Evolutionary conservation across 208 protist species (phyloP), one percentile per base, ranked within the genome.

Genomic region (Leishmania amazonensis): DNA sequence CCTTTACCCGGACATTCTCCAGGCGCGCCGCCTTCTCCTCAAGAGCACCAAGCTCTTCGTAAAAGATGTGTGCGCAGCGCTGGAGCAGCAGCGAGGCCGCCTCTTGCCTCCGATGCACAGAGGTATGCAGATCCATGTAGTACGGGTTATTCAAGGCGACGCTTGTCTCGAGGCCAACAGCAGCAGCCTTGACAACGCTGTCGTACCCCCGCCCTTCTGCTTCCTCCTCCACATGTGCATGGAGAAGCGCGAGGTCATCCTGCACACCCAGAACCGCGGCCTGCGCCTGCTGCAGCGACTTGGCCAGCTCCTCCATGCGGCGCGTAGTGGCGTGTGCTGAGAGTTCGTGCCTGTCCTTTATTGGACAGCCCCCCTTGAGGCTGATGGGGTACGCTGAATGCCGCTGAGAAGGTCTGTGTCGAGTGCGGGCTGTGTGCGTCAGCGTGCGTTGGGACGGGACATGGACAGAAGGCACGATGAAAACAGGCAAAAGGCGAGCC

Each of bases 251-350:
- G 38, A 90, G 80, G 54, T 91, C 88, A 7, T 78, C 65, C 38
- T 88, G 86, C 51, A 83, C 86, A 45, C 87, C 75, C 19, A 89
- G 71, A 40, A 94, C 83, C 24, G 84, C 86, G 0, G 78, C 83
- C 58, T 90, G 88, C 4, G 88, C 86, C 74, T 83, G 79, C 74
- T 88, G 76, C 75, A 94, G 73, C 1, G 81, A 81, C 35, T 83
- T 81, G 51, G 81, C 54, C n/a, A 94, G 64, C 64, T 79, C 81
- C 67, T 94, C 90, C 90, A 94, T 94, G 40, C 3, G 68, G 42
- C 1, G 42, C 68, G 2, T 31, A 8, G 40, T 51, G 5, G 42
- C 7, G 38, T 8, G 9, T n/a, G 24, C 1, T 21, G 68, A 21
- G 19, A 73, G 35, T 28, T 19, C 19, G 38, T 51, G 24, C 42